Evolutionary conservation across 2,329 filamentous ascomycete species (phyloP), one percentile per base, ranked within the genome.

Genomic region (Microdochium bolleyi): DNA sequence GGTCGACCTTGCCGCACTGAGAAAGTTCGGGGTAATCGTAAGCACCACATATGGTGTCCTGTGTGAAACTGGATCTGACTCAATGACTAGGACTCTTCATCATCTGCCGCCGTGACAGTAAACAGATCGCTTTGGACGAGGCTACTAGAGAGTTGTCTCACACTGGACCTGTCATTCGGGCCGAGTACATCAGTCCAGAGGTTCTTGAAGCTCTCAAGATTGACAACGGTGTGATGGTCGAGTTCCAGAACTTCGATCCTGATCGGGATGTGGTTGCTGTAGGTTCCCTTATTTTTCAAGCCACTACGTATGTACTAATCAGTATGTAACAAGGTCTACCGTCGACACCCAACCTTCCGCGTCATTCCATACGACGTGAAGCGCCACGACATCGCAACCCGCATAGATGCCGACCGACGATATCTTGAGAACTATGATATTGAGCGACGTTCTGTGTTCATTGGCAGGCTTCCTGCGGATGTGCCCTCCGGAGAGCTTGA

Each of bases 1-100:
- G 80, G 79, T 14, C 78, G 83, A 11, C 70, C 75, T 13, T 82
- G 79, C 64, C 79, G 83, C 19, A 79, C 75, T 21, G 83, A 87
- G 67, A 78, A 73, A 64, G 79, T 79, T 21, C 77, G 78, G 57
- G 82, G 78, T 24, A 79, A 83, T 58, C 73, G 83, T 80, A 65
- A 69, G 78, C 66, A 49, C 19, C 27, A 9, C 4, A 8, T 16
- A 48, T 37, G 13, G 54, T 11, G 50, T 13, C 52, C 52, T 24
- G n/a, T 14, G 22, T 30, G 48, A 2, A 14, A 34, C 2, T 32
- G 2, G 21, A 7, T 16, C 54, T 37, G 62, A 70, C 38, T 71
- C 41, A 38, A 25, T 49, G 21, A 21, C n/a, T 48, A 83, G 78
- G 76, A 4, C 69, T 70, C 3, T 82, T 76, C 56, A 66, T 78